phyloP scores from a whole-genome alignment of 2,329 filamentous ascomycete species.

The Colletotrichum salicis region DNA sequence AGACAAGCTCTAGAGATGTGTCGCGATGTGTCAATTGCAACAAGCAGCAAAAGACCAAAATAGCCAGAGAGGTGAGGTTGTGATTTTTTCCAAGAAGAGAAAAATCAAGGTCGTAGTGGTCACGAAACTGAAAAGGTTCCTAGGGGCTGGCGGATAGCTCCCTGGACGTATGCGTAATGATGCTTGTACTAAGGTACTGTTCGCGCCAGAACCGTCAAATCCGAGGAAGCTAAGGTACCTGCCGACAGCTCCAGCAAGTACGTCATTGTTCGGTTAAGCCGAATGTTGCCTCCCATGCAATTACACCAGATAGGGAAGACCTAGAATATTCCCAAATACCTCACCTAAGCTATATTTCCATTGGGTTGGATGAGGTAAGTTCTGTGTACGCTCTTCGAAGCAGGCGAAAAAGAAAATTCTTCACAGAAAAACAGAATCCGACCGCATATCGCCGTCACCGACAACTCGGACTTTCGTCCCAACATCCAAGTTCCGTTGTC shows the following conservation, averaged over 20 bases:
- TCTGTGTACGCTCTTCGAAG: background rate
- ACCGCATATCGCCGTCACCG: constrained; percentile 2
- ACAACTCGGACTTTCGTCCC: constrained; percentile 31
- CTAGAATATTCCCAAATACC: background rate
- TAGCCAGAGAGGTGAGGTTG: background rate
- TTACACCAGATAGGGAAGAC: constrained; percentile 20
- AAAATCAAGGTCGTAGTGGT: constrained; percentile 5
- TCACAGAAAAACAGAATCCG: background rate
- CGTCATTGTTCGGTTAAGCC: constrained; percentile 34
- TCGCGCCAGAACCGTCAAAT: constrained; percentile 27
- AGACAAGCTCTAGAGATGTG: constrained; percentile 4
- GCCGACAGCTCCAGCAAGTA: constrained; percentile 22
- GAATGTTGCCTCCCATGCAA: constrained; percentile 27
- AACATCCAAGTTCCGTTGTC: constrained; percentile 9
- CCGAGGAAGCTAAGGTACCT: constrained; percentile 10
- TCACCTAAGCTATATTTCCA: no score
- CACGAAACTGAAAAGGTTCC: background rate
- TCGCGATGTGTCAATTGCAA: background rate
- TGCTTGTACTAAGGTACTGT: constrained; percentile 21
- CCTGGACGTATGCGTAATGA: constrained; percentile 31
- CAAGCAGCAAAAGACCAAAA: background rate
- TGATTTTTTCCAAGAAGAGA: background rate
- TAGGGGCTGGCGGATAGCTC: constrained; percentile 23
- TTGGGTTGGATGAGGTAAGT: no score
- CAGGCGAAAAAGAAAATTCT: background rate